Percentiles rank a stretch among this genome's conserved stretches.
These are phyloP conservation scores for Salix udensis DNA, from an alignment of 345 rosid species.

Conservation along the genomic window DNA sequence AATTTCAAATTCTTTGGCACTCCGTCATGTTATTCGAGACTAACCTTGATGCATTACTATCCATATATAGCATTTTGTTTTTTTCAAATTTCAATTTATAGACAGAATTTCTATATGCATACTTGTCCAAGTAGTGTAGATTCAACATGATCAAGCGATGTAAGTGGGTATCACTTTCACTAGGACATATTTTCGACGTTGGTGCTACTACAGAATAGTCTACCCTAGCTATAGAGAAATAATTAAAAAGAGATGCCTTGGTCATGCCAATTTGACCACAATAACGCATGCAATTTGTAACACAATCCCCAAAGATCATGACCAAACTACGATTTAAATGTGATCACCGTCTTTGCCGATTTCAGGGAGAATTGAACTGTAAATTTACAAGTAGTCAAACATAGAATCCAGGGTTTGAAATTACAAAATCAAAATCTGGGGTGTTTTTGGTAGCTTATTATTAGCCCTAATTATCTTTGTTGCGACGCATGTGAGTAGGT, in stretches of 20 bases:
- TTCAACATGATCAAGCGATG: not conserved
- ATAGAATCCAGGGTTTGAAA: not conserved
- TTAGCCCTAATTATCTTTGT: not conserved
- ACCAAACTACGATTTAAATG: not conserved
- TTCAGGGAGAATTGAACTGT: not conserved
- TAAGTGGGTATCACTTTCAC: not conserved
- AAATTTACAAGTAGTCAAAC: not conserved
- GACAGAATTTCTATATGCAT: not conserved
- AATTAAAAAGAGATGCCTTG: not conserved
- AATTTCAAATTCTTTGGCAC: too few species aligned
- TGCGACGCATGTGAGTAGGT: slow-evolving; percentile 31
- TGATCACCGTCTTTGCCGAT: not conserved
- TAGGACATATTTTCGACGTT: slow-evolving; percentile 9
- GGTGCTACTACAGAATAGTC: not conserved
- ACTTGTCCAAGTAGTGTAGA: not conserved
- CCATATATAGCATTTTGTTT: not conserved
- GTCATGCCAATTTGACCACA: not conserved
- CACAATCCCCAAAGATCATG: not conserved
- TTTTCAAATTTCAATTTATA: not conserved
- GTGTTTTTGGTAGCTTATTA: not conserved
- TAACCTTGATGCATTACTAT: not conserved
- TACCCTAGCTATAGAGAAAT: not conserved
- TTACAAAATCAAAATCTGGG: not conserved
- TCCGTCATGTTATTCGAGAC: rapidly evolving
- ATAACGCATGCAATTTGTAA: not conserved